Evolutionary conservation across 495 filamentous ascomycete genomes (phyloP), one percentile per base, ranked within the genome.

Genomic region (Pyronema domesticum): DNA sequence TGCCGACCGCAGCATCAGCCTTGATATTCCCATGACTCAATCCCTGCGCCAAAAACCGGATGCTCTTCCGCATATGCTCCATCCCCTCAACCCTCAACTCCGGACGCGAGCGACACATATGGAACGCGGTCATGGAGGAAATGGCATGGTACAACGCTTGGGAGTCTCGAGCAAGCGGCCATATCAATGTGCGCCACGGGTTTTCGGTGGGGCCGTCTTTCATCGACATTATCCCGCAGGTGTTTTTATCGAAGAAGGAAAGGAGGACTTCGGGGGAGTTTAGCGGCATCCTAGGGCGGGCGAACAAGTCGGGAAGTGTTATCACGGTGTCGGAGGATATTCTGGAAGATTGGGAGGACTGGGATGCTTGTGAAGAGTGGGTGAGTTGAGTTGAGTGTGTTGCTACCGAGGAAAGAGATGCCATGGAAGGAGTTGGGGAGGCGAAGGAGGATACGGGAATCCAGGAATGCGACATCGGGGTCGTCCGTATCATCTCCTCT

Each of bases 141-240:
- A 89, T 76, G 7, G 84, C 84, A 71, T 87, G 79, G 51, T 79
- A 82, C n/a, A 89, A 66, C 1, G 81, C 81, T 1, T 82, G 78
- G 9, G 74, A 81, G 18, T 79, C 72, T 58, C 69, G 72, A 6
- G 80, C 82, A 37, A 89, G 58, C 0, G 83, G 84, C 81, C 81
- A 86, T 7, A 89, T 69, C 18, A 83, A 69, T 0, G 75, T 86
- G 37, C 81, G 73, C 84, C 84, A 89, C 2, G 83, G 83, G 59
- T 89, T 89, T 63, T 87, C 83, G 17, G 70, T 76, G 10, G 71
- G 73, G 0, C 83, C 84, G 66, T 87, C 83, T 57, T 78, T 79
- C 51, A 89, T 72, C 6, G 83, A 87, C 34, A 89, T 70, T 50
- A 89, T 85, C 7, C 82, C 81, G 59, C 83, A 87, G 0, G 84